Conservation (phyloP, 2,329 filamentous ascomycete genomes). For the Hypoxylon sp. region DNA sequence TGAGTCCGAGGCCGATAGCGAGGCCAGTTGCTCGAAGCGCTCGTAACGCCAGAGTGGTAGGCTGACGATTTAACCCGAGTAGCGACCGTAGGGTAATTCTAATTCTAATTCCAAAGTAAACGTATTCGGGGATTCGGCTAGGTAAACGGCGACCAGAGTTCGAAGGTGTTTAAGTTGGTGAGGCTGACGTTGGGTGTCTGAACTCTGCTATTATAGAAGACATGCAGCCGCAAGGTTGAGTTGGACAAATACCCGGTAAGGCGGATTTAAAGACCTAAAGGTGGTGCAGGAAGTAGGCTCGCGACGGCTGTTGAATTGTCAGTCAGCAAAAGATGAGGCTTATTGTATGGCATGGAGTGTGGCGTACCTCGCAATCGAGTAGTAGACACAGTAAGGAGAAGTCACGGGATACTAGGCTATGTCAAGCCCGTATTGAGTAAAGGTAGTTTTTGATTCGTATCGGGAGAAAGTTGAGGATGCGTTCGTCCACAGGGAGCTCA, state of each 20-base stretch:
- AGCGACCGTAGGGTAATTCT: constrained; percentile 9
- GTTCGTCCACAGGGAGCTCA: constrained; percentile 5
- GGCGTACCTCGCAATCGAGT: constrained; percentile 16
- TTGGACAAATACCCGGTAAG: constrained; percentile 29
- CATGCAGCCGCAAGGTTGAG: constrained; percentile 27
- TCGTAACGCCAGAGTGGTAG: constrained; percentile 67
- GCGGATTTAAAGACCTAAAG: constrained; percentile 26
- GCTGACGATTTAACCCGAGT: constrained; percentile 42
- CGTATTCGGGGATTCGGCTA: constrained; percentile 1
- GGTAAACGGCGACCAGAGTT: constrained; percentile 14
- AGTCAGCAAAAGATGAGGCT: constrained; percentile 28
- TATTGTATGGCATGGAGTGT: constrained; percentile 7
- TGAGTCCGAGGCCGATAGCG: constrained; percentile 69
- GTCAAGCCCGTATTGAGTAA: constrained; percentile 5
- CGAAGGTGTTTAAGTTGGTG: constrained; percentile 23
- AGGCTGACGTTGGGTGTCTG: constrained; percentile 30
- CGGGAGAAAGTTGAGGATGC: constrained; percentile 12
- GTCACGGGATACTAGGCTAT: constrained; percentile 12
- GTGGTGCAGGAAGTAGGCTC: constrained; percentile 28
- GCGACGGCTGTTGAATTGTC: constrained; percentile 16
- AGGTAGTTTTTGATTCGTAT: background rate
- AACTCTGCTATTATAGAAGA: constrained; percentile 13
- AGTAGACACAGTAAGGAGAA: constrained; percentile 2
- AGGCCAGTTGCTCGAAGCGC: constrained; percentile 67
- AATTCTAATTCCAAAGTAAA: background rate